Evolutionary conservation across 164 flowering plant genomes (phyloP), one percentile per base, ranked within the genome.

Genomic region (grape (Vitis vinifera)): DNA sequence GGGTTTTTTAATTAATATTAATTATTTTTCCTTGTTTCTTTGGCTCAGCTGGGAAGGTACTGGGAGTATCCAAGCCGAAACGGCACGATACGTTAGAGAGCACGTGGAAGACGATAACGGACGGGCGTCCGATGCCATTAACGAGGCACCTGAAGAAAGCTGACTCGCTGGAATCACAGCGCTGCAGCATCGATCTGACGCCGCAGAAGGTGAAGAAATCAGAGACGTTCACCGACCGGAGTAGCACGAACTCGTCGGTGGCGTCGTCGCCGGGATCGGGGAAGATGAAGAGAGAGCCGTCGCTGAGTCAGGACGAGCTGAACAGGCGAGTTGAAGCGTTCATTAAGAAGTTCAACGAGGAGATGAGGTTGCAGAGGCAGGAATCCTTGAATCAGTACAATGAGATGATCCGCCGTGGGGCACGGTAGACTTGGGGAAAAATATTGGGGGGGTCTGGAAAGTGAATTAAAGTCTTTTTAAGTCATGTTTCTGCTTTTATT

Each of bases 21-120:
- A 13, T 60, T 59, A 0, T 4, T 6, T 51, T 16, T 55, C 50
- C n/a, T 53, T 4, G 9, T 60, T 51, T 55, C 15, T 9, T 57
- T 10, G 13, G 56, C 68, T 52, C 73, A 72, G 85, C 65, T 55
- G 85, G 84, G n/a, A 82, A 76, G 63, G 68, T 76, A 27, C 66
- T 89, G 63, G 67, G 88, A 55, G 98, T 90, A 10, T 65, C 93
- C 55, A 89, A 78, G 73, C 82, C 86, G 64, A 88, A 82, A 65
- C 73, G 82, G 66, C 80, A 85, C 12, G 97, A 92, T 60, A 92
- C 97, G 49, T 77, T 92, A 71, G 98, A 94, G 77, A 84, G 77
- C 81, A 94, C 97, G 50, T 94, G 97, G 98, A 88, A 82, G 80
- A 84, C 80, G 69, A 93, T 93, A 72, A 91, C 94, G 13, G 97